A percentile compares a stretch with the other conserved stretches of the same genome.
phyloP scores from a whole-genome alignment of 768 basidiomycete genomes.

The Trametes gibbosa region DNA sequence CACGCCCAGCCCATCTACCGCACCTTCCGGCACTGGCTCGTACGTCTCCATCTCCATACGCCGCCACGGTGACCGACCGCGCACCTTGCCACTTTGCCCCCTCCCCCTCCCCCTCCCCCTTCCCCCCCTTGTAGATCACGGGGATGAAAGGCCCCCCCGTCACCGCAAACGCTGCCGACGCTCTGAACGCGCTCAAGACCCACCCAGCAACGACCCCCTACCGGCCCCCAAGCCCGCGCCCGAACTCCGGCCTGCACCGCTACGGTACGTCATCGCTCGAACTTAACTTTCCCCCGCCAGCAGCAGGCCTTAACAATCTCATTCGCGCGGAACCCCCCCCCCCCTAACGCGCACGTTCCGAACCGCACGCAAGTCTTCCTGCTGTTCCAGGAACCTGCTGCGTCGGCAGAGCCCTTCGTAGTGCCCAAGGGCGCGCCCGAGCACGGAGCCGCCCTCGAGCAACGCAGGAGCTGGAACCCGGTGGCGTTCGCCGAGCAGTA shows the following conservation, averaged over 20 bases:
- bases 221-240: conserved; percentile 52
- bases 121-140: too few species aligned
- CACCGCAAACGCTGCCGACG: conserved; percentile 31
- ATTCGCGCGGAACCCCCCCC: too few species aligned
- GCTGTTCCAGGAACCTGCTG: conserved; percentile 58
- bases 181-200: conserved; percentile 40
- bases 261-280: conserved; percentile 59
- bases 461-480: conserved; percentile 56
- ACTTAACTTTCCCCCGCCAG: too few species aligned
- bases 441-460: conserved; percentile 39
- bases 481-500: conserved; percentile 48
- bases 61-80: conserved; percentile 26
- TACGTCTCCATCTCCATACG: conserved; percentile 24
- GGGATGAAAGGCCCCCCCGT: conserved; percentile 38
- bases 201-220: conserved; percentile 53
- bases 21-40: conserved; percentile 33
- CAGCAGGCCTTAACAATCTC: too few species aligned
- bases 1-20: conserved; percentile 24
- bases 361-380: too few species aligned
- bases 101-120: too few species aligned
- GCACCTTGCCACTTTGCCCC: too few species aligned
- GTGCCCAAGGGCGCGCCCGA: conserved; percentile 48
- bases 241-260: conserved; percentile 52
- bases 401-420: conserved; percentile 30
- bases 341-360: too few species aligned